Base-by-base conservation (phyloP, 805 yeast species). In the Suhomyces pyralidae region DNA sequence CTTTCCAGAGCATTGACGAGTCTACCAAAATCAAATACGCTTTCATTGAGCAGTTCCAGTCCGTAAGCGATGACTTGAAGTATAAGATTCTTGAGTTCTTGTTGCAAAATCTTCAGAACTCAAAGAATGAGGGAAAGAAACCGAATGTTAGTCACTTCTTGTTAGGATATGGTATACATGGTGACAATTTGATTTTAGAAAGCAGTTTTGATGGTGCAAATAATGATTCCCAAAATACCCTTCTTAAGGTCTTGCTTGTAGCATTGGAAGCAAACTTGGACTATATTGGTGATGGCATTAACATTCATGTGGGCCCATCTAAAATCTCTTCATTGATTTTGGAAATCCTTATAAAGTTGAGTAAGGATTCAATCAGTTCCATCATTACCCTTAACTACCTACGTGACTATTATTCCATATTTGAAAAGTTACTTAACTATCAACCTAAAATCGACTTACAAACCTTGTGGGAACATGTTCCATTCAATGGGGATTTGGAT, bases 1-100 rank as follows among this genome's bases (percentile, higher is more conserved):
- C 88, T 38, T 78, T 88, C 50, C 87, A 85, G 60, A 85, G 91
- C 14, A 81, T 88, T 30, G 89, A 89, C 58, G 97, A 92, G 58
- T 83, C 96, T 0, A 72, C 79, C 1, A 78, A 92, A 57, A 87
- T 93, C 38, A 81, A 87, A 54, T 81, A 81, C 58, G 83, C 90
- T 0, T 84, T 91, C 54, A 83, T 89, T 42, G 80, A 82, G 40
- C 96, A 90, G 61, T 63, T 76, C 43, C 73, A 78, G 40, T 67
- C 69, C 1, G 58, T 62, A n/a, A 66, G 71, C 7, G 68, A 73
- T 6, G 69, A 71, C 15, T 65, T 84, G 32, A 71, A 68, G 5
- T 62, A 83, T 12, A 90, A 90, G 61, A 66, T 91, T 5, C 67
- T 93, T 49, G 76, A 81, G 30, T 86, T 86, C 59, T 61, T 92